phyloP scores from a whole-genome alignment of 352 stramenopile genomes.

The Globisporangium middletonii region DNA sequence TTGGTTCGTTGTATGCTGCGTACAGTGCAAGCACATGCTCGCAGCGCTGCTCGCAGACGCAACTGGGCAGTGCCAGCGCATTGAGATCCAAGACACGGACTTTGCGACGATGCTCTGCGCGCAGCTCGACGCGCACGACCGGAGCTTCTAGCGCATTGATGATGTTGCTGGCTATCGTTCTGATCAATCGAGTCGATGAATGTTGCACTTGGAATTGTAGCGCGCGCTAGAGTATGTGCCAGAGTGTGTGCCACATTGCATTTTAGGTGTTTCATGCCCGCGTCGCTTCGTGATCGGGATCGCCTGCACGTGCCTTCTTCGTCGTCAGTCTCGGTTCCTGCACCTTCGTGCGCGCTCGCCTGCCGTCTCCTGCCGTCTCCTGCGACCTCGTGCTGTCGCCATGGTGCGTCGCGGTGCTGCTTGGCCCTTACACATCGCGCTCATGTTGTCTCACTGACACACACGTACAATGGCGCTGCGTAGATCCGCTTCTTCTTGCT shows the following conservation, averaged over 20 bases:
- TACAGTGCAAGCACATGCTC: constrained; percentile 72
- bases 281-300: no score
- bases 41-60: constrained; percentile 53
- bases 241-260: not conserved
- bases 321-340: not conserved
- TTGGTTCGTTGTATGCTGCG: not conserved
- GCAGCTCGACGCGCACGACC: constrained; percentile 5
- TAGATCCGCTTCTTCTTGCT: constrained; percentile 98
- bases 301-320: no score
- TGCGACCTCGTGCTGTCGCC: not conserved
- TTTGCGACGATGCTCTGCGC: constrained; percentile 63
- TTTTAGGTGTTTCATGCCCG: not conserved
- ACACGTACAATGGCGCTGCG: not conserved
- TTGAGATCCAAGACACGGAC: constrained; percentile 48
- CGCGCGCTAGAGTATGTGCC: no score
- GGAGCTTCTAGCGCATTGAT: no score
- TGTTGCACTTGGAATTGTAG: not conserved
- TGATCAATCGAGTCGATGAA: not conserved
- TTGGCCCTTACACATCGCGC: not conserved
- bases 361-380: no score
- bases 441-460: not conserved
- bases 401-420: not conserved
- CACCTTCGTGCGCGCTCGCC: no score
- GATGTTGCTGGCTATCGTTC: no score
- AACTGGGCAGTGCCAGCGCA: constrained; percentile 31